Base-by-base conservation (phyloP, 495 filamentous ascomycete species). In the Hypoxylon subgilvum region DNA sequence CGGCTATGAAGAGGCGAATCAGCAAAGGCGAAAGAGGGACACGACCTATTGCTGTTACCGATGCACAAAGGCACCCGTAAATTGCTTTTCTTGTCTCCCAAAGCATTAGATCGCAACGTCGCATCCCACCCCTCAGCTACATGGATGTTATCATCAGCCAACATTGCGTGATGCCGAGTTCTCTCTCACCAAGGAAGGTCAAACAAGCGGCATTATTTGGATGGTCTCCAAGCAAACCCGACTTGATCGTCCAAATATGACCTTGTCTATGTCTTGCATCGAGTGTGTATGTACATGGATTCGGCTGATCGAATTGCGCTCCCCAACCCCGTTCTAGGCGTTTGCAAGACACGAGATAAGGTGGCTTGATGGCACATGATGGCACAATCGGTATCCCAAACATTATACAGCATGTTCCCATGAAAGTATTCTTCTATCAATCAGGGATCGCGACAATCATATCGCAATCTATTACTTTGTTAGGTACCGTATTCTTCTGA, bases 101-200 rank as follows among this genome's bases (percentile, higher is more conserved):
- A 13, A 16, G 31, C n/a, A 40, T 58, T 54, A 39, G 49, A 44
- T 39, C 27, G 43, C 40, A 49, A 43, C 12, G 61, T 58, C 5
- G 51, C 54, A 64, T 64, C 54, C 53, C 10, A 39, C 16, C 39
- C 49, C 19, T 39, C 10, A 38, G 10, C 31, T 53, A 32, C 60
- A 58, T 57, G 49, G 60, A 49, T 58, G 49, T 58, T 54, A 58
- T 58, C 48, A 45, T 41, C 25, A 27, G 17, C 49, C 14, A 49
- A 16, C 34, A 58, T 64, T 64, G 61, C 61, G 61, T 64, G 61
- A 64, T 64, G 36, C 52, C 48, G 42, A 48, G 60, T 35, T 2
- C 54, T 54, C 48, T 53, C 61, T 64, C 39, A 58, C 53, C 48
- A 50, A 64, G 61, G 61, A 54, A 64, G 49, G 61, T 58, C 36